Conservation (phyloP, 1,284 basidiomycete species). For the Puccinia triticina region DNA sequence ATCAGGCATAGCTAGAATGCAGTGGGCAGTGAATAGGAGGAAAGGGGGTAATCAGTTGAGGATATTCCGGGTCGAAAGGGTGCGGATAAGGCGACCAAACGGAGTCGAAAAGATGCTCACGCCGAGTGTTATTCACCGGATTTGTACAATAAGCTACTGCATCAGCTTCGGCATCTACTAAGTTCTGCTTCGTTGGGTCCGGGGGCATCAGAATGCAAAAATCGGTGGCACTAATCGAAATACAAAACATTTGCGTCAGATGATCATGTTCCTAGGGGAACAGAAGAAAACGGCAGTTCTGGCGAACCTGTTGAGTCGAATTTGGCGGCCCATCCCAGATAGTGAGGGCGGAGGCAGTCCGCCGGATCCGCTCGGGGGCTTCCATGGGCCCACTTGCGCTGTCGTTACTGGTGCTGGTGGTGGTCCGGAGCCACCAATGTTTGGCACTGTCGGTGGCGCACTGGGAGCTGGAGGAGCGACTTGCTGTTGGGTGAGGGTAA, state of each 20-base stretch:
- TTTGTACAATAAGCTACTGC: constrained; percentile 58
- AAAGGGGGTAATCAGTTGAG: neutral
- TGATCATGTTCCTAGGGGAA: neutral
- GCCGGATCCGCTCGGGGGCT: constrained; percentile 43
- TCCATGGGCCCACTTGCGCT: constrained; percentile 52
- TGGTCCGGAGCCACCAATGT: constrained; percentile 36
- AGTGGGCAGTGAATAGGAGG: neutral
- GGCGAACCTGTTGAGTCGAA: constrained; percentile 36
- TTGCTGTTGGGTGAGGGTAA: constrained; percentile 3
- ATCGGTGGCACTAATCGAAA: constrained; percentile 53
- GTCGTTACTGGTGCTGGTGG: constrained; percentile 32
- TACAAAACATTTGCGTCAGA: neutral
- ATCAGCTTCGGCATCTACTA: constrained; percentile 58
- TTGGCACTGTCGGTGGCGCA: neutral
- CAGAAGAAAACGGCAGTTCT: neutral
- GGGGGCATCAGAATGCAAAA: constrained; percentile 58
- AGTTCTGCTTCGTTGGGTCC: constrained; percentile 56
- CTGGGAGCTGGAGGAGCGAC: constrained; percentile 19
- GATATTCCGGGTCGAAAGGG: neutral
- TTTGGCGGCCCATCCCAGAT: constrained; percentile 43
- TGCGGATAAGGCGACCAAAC: too few species aligned
- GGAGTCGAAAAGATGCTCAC: constrained; percentile 43
- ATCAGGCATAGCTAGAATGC: constrained; percentile 53
- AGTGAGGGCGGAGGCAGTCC: constrained; percentile 29
- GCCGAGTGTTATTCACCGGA: constrained; percentile 56